A percentile compares a stretch with the other conserved stretches of the same genome.
These are phyloP conservation scores for Globisporangium orthogonon DNA, from an alignment of 352 stramenopile genomes.

Conservation along the genomic window DNA sequence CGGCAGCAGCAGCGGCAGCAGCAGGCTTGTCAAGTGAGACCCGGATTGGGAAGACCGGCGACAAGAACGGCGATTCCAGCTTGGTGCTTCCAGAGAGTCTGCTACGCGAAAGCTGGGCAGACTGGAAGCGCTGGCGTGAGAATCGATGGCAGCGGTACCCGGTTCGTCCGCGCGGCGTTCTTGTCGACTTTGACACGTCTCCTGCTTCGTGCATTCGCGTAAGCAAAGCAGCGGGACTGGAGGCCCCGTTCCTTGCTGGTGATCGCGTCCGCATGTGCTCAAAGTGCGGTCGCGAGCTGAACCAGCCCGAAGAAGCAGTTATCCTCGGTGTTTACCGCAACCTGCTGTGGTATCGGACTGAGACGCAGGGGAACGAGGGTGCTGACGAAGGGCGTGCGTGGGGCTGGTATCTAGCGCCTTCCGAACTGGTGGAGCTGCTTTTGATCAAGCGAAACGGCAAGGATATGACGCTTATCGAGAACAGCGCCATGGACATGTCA, in stretches of 20 bases:
- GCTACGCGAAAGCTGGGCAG: slow-evolving; percentile 64
- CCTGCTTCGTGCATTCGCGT: slow-evolving; percentile 84
- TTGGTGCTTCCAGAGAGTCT: slow-evolving; percentile 52
- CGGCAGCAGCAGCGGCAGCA: no score
- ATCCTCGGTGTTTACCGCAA: slow-evolving; percentile 92
- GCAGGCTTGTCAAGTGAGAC: slow-evolving; percentile 2
- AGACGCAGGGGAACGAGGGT: slow-evolving; percentile 95
- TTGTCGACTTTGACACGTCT: slow-evolving; percentile 93
- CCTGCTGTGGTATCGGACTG: slow-evolving; percentile 93
- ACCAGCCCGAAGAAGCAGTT: slow-evolving; percentile 95
- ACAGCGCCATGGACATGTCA: slow-evolving; percentile 62
- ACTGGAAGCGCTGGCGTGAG: slow-evolving; percentile 83
- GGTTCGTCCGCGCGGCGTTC: slow-evolving; percentile 80
- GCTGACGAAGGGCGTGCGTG: slow-evolving; percentile 89
- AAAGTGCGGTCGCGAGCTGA: slow-evolving; percentile 92
- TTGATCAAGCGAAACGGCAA: slow-evolving; percentile 76
- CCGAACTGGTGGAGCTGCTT: slow-evolving; percentile 84
- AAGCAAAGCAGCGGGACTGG: slow-evolving; percentile 86
- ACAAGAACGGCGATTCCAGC: neutral
- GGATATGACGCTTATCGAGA: slow-evolving; percentile 84
- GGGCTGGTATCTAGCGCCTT: slow-evolving; percentile 95
- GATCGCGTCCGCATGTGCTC: slow-evolving; percentile 92
- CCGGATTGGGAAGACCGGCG: neutral
- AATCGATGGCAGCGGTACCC: slow-evolving; percentile 80
- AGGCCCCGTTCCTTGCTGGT: slow-evolving; percentile 87